Conservation (phyloP, 352 stramenopile species). For the Pythium aphanidermatum region DNA sequence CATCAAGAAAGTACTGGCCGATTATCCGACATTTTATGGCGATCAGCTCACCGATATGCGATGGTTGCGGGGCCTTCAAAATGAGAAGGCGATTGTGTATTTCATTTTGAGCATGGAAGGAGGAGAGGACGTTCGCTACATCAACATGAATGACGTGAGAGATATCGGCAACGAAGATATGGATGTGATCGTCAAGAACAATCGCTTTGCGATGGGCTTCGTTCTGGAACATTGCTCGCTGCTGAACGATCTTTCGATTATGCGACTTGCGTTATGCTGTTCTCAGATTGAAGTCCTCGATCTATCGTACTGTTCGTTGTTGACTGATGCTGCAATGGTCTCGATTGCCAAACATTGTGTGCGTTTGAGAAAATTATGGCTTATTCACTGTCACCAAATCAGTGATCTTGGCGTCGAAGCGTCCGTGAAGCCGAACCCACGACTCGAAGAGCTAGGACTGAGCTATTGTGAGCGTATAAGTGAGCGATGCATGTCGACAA, state of each 20-base stretch:
- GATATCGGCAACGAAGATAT: slow-evolving; percentile 52
- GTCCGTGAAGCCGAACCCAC: slow-evolving; percentile 37
- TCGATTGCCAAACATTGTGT: slow-evolving; percentile 47
- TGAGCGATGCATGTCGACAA: slow-evolving; percentile 47
- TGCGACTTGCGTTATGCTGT: slow-evolving; percentile 35
- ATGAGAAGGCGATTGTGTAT: slow-evolving; percentile 47
- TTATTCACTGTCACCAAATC: slow-evolving; percentile 62
- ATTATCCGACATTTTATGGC: slow-evolving; percentile 60
- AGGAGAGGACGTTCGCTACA: slow-evolving; percentile 39
- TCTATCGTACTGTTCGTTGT: slow-evolving; percentile 50
- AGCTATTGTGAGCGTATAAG: slow-evolving; percentile 68
- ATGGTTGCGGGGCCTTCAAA: slow-evolving; percentile 49
- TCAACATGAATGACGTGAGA: slow-evolving; percentile 47
- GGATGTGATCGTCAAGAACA: slow-evolving; percentile 49
- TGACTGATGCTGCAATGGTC: slow-evolving; percentile 52
- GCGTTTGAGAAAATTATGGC: slow-evolving; percentile 27
- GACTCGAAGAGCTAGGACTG: slow-evolving; percentile 47
- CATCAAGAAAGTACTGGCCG: slow-evolving; percentile 48
- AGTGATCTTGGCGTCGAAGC: slow-evolving; percentile 74
- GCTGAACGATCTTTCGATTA: slow-evolving; percentile 38
- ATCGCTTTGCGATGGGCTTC: slow-evolving; percentile 42
- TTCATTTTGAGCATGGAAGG: slow-evolving; percentile 55
- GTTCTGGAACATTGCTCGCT: slow-evolving; percentile 29
- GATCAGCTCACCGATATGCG: slow-evolving; percentile 60
- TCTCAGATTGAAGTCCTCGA: slow-evolving; percentile 73